Evolutionary conservation across 768 basidiomycete genomes (phyloP).

Genomic region (Kwoniella heveanensis): DNA sequence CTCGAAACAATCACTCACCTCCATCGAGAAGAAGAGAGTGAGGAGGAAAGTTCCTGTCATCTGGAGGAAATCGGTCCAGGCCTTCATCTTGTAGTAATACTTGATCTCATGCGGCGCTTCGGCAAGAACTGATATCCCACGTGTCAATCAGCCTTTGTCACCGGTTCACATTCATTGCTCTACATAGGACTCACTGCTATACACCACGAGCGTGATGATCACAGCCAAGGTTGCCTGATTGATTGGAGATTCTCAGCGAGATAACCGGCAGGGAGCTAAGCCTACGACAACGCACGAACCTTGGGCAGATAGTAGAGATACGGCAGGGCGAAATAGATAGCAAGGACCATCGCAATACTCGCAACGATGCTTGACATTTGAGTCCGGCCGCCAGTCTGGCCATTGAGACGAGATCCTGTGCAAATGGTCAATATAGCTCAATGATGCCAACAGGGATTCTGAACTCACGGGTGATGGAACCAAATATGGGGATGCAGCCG

Average conservation of each 20-base stretch:
- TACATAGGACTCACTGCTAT: slow-evolving; percentile 60
- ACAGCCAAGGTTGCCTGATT: slow-evolving; percentile 41
- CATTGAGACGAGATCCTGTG: slow-evolving; percentile 74
- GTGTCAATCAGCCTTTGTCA: background rate
- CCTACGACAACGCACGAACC: too few relatives aligned
- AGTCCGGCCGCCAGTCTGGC: slow-evolving; percentile 80
- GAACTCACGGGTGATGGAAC: slow-evolving; percentile 77
- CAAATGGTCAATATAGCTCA: background rate
- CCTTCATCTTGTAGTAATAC: slow-evolving; percentile 85
- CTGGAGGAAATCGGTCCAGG: slow-evolving; percentile 86
- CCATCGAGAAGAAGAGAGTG: slow-evolving; percentile 86
- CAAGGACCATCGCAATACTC: slow-evolving; percentile 71
- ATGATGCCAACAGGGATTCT: background rate
- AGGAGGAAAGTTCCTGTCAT: slow-evolving; percentile 85
- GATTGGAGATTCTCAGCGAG: too few relatives aligned
- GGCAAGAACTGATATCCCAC: slow-evolving; percentile 33
- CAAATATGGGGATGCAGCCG: slow-evolving; percentile 88
- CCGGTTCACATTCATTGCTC: background rate
- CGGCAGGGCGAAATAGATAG: slow-evolving; percentile 87
- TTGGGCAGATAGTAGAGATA: slow-evolving; percentile 84
- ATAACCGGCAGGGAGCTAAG: too few relatives aligned
- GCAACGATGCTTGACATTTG: slow-evolving; percentile 81
- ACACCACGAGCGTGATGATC: slow-evolving; percentile 82
- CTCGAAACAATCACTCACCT: slow-evolving; percentile 57
- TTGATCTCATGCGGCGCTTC: slow-evolving; percentile 75